A percentile compares a stretch with the other conserved stretches of the same genome.
Conservation (phyloP, 2,329 filamentous ascomycete species). For the Penicillium sp. region DNA sequence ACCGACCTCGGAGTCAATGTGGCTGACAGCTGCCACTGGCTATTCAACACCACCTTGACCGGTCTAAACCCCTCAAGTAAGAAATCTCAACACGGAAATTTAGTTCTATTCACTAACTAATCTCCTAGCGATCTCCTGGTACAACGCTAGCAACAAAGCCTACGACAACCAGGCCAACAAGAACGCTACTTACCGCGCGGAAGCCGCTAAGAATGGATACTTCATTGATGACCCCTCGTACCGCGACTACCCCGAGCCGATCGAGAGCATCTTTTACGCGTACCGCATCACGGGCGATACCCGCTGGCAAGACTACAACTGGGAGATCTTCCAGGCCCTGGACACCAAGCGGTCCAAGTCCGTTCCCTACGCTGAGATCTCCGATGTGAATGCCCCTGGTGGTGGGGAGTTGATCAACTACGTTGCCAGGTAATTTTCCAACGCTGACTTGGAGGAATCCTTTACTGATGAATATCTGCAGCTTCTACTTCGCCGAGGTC, state of each 20-base stretch:
- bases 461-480: not conserved
- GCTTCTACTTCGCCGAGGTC: constrained; percentile 53
- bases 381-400: constrained; percentile 12
- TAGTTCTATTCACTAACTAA: not conserved
- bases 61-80: constrained; percentile 17
- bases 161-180: constrained; percentile 15
- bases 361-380: constrained; percentile 17
- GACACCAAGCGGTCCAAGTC: constrained; percentile 11
- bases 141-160: constrained; percentile 15
- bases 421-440: constrained; percentile 5
- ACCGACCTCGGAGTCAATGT: constrained; percentile 25
- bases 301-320: constrained; percentile 21
- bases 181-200: constrained; percentile 12
- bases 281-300: constrained; percentile 20
- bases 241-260: constrained; percentile 18
- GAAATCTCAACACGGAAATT: not conserved
- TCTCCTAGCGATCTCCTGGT: constrained; percentile 15
- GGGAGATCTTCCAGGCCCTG: constrained; percentile 19
- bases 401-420: constrained; percentile 15
- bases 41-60: constrained; percentile 29
- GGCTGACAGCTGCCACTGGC: constrained; percentile 30
- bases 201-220: constrained; percentile 17
- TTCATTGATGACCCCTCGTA: constrained; percentile 18
- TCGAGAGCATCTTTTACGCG: constrained; percentile 21
- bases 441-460: not conserved